phyloP scores from a whole-genome alignment of 2,329 filamentous ascomycete species.

The Aspergillus chevalieri region DNA sequence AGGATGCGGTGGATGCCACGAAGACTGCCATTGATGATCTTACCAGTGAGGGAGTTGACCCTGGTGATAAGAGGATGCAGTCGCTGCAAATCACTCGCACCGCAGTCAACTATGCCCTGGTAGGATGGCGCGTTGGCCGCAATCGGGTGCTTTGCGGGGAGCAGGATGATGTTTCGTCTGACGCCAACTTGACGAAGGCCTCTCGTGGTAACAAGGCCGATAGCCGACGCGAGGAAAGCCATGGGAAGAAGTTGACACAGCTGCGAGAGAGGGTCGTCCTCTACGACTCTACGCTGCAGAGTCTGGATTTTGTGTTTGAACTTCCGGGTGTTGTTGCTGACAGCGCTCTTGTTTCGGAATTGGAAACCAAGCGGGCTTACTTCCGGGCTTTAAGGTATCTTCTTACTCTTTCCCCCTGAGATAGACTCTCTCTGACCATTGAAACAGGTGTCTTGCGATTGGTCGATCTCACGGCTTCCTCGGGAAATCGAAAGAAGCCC shows the following conservation, averaged over 20 bases:
- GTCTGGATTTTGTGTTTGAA: slow-evolving; percentile 81
- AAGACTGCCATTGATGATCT: slow-evolving; percentile 91
- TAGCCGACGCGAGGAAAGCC: slow-evolving; percentile 57
- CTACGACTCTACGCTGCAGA: slow-evolving; percentile 87
- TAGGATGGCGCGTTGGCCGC: slow-evolving; percentile 89
- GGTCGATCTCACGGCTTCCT: slow-evolving; percentile 76
- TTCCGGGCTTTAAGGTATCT: slow-evolving; percentile 78
- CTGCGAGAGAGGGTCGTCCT: slow-evolving; percentile 81
- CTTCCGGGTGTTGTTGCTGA: slow-evolving; percentile 87
- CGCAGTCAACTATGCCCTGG: slow-evolving; percentile 86
- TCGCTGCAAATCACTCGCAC: slow-evolving; percentile 86
- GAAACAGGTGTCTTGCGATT: slow-evolving; percentile 66
- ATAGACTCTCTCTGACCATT: not conserved
- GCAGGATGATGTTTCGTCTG: slow-evolving; percentile 65
- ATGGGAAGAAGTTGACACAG: slow-evolving; percentile 68
- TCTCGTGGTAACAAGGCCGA: slow-evolving; percentile 49
- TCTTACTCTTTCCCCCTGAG: no score
- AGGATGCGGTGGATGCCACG: slow-evolving; percentile 89
- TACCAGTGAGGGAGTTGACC: slow-evolving; percentile 71
- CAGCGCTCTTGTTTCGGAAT: slow-evolving; percentile 63
- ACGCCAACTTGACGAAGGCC: slow-evolving; percentile 41
- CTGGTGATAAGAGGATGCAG: slow-evolving; percentile 82
- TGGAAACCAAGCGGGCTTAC: slow-evolving; percentile 74
- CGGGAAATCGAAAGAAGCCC: slow-evolving; percentile 66
- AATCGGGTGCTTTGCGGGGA: slow-evolving; percentile 84